Conservation (phyloP, 2,329 filamentous ascomycete genomes). For the Daldinia eschscholtzii region DNA sequence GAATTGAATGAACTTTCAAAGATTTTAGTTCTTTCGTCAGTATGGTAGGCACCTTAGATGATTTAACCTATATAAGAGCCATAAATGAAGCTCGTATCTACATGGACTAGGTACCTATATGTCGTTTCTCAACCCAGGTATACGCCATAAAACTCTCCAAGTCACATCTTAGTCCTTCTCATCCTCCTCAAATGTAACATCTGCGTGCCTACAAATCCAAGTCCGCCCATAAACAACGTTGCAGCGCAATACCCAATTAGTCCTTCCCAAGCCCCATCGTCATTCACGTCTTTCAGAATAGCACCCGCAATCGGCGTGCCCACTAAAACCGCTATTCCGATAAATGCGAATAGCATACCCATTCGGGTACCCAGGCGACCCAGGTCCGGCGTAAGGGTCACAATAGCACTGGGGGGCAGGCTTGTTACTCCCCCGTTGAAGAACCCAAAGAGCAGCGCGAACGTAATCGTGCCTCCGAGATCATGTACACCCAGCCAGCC, state of each 20-base stretch:
- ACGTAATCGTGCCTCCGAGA: constrained; percentile 49
- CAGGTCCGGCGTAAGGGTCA: constrained; percentile 41
- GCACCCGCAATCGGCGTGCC: constrained; percentile 65
- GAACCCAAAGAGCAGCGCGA: constrained; percentile 54
- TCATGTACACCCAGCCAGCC: constrained; percentile 51
- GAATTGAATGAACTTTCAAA: not conserved
- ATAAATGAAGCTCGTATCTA: not conserved
- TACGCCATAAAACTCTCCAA: not conserved
- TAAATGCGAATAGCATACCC: constrained; percentile 56
- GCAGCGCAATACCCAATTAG: constrained; percentile 33
- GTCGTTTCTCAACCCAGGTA: not conserved
- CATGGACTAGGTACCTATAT: not conserved
- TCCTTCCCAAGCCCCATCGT: constrained; percentile 26
- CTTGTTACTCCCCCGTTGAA: constrained; percentile 54
- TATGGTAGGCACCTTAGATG: not conserved
- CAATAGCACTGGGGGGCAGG: constrained; percentile 51
- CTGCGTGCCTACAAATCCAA: constrained; percentile 21
- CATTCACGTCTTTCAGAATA: constrained; percentile 51
- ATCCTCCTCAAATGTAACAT: constrained; percentile 16
- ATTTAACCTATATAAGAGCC: not conserved
- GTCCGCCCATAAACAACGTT: constrained; percentile 29
- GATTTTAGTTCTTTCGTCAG: too few species aligned
- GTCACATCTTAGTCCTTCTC: constrained; percentile 11
- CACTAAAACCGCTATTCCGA: constrained; percentile 64
- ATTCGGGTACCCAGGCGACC: constrained; percentile 56